These are phyloP conservation scores for Hericium rajendrae DNA, from an alignment of 768 basidiomycete genomes.

Conservation along the genomic window DNA sequence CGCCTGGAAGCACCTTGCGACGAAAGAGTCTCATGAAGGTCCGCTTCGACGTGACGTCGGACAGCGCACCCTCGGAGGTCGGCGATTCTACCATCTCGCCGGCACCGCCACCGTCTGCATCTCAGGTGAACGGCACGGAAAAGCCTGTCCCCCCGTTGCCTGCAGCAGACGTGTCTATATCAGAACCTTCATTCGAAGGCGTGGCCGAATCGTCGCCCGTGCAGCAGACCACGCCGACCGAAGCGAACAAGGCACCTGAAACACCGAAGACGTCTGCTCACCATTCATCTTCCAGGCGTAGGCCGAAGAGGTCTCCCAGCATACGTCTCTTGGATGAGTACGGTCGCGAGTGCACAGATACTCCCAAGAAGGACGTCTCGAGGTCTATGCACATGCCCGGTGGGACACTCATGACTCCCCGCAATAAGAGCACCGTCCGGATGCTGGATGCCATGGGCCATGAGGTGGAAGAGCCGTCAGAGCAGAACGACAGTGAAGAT, in stretches of 20 bases:
- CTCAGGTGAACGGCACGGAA: constrained; percentile 7
- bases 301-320: constrained; percentile 37
- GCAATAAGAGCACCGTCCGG: constrained; percentile 37
- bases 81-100: constrained; percentile 7
- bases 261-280: constrained; percentile 14
- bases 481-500: constrained; percentile 15
- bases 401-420: constrained; percentile 15
- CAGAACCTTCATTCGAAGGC: constrained; percentile 11
- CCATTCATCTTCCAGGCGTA: constrained; percentile 16
- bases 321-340: constrained; percentile 67
- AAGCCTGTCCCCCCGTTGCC: not conserved
- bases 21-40: constrained; percentile 60
- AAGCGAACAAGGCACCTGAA: not conserved
- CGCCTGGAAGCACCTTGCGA: constrained; percentile 32
- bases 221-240: not conserved
- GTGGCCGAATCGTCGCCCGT: constrained; percentile 7
- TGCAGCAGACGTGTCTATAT: not conserved
- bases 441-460: constrained; percentile 65
- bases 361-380: constrained; percentile 16
- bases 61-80: constrained; percentile 19
- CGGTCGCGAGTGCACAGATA: constrained; percentile 26
- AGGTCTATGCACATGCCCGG: constrained; percentile 7
- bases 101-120: not conserved
- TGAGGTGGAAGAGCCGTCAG: constrained; percentile 33
- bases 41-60: constrained; percentile 49